Evolutionary conservation across 2,329 filamentous ascomycete genomes (phyloP).

Genomic region (Xylariaceae sp.): DNA sequence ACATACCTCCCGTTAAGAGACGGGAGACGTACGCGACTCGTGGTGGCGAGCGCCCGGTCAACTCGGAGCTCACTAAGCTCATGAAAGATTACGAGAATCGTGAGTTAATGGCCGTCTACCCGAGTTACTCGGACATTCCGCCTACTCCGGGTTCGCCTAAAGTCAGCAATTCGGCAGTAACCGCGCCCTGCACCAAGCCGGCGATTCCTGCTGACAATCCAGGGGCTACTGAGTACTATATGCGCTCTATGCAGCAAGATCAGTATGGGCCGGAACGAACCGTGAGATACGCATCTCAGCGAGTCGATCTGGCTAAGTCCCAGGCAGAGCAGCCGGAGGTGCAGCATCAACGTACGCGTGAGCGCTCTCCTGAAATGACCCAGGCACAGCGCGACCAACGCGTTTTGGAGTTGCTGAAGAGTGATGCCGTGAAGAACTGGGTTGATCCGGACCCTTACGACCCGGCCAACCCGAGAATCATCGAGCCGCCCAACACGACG

Average conservation of each 20-base stretch:
- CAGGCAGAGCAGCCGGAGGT: neutral
- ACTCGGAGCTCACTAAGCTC: slow-evolving; percentile 50
- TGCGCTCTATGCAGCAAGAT: neutral
- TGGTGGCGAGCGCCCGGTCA: slow-evolving; percentile 47
- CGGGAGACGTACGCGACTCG: slow-evolving; percentile 48
- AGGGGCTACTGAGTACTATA: too few relatives aligned
- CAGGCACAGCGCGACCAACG: slow-evolving; percentile 35
- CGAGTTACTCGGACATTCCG: slow-evolving; percentile 49
- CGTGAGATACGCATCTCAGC: slow-evolving; percentile 39
- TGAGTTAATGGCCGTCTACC: slow-evolving; percentile 59
- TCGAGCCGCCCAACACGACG: slow-evolving; percentile 36
- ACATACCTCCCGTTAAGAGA: too few relatives aligned
- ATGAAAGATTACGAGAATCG: slow-evolving; percentile 54
- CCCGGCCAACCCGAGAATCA: slow-evolving; percentile 30
- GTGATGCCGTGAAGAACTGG: slow-evolving; percentile 36
- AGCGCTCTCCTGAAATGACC: slow-evolving; percentile 19
- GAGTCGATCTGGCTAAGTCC: slow-evolving; percentile 32
- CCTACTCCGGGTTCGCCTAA: slow-evolving; percentile 50
- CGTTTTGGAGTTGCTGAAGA: slow-evolving; percentile 39
- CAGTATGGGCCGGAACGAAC: slow-evolving; percentile 38
- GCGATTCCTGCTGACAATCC: too few relatives aligned
- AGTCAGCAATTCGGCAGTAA: too few relatives aligned
- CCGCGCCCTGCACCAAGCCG: too few relatives aligned
- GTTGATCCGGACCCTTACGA: slow-evolving; percentile 38
- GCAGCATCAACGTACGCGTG: slow-evolving; percentile 28